A percentile compares a stretch with the other conserved stretches of the same genome.
Evolutionary conservation across 2,329 filamentous ascomycete genomes (phyloP).

Genomic region (Aureobasidium sp.): DNA sequence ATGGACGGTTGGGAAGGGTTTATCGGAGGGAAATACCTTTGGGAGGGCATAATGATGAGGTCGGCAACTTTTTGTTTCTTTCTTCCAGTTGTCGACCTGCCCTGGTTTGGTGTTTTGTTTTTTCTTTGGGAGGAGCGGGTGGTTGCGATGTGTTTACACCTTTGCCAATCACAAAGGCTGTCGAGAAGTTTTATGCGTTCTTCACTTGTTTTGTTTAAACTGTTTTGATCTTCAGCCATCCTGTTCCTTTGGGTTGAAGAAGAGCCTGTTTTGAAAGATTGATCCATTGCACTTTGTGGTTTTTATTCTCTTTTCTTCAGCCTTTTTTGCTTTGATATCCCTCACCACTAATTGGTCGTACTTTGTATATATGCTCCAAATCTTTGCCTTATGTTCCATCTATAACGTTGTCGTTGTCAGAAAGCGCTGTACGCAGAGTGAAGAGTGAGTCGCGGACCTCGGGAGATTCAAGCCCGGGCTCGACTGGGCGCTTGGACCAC

Average conservation of each 20-base stretch:
- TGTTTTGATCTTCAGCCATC: not conserved
- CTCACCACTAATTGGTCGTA: not conserved
- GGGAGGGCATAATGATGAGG: slow-evolving; percentile 9
- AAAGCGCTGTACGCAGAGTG: no score
- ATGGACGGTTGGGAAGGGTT: slow-evolving; percentile 1
- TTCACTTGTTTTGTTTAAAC: not conserved
- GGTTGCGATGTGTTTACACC: not conserved
- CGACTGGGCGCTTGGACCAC: not conserved
- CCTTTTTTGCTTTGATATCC: not conserved
- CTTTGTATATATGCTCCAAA: slow-evolving; percentile 2
- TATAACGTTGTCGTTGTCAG: no score
- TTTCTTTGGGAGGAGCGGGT: not conserved
- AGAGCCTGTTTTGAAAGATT: not conserved
- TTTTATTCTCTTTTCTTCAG: not conserved
- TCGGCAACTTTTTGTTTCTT: not conserved
- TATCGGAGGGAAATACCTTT: not conserved
- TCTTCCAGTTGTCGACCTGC: slow-evolving; percentile 1
- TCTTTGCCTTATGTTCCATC: no score
- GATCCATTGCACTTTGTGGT: not conserved
- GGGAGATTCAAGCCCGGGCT: not conserved
- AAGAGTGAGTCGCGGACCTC: not conserved
- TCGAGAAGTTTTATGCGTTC: slow-evolving; percentile 2
- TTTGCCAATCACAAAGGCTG: slow-evolving; percentile 3
- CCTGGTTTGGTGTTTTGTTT: slow-evolving; percentile 1
- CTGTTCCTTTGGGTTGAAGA: not conserved